Conservation (phyloP, 192 early-diverging fungal genomes). For the Polychytrium aggregatum region DNA sequence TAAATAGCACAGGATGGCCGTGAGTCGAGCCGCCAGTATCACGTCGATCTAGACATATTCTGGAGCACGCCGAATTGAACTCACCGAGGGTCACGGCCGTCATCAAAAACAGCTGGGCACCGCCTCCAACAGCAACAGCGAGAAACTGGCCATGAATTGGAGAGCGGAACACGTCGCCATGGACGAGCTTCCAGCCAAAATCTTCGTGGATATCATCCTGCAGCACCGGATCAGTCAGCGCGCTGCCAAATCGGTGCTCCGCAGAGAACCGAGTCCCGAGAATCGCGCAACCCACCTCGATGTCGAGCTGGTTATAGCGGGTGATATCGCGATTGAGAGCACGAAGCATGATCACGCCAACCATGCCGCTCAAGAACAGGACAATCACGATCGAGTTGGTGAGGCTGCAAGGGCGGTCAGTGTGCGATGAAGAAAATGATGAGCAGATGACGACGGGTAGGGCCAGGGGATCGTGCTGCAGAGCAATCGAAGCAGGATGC, state of each 20-base stretch:
- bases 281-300: conserved; percentile 4
- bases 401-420: conserved; percentile 23
- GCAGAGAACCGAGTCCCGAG: too few species aligned
- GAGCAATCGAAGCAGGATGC: not conserved
- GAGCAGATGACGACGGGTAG: not conserved
- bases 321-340: conserved; percentile 46
- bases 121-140: conserved; percentile 42
- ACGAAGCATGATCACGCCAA: conserved; percentile 42
- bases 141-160: conserved; percentile 33
- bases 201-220: conserved; percentile 49
- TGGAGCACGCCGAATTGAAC: too few species aligned
- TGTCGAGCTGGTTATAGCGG: conserved; percentile 42
- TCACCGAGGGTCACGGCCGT: conserved; percentile 36
- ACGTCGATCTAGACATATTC: too few species aligned
- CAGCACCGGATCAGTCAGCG: too few species aligned
- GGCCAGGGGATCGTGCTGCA: not conserved
- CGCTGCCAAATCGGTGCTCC: too few species aligned
- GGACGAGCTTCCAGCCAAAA: conserved; percentile 56
- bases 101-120: conserved; percentile 45
- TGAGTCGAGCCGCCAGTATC: too few species aligned
- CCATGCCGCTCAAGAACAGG: conserved; percentile 44
- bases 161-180: conserved; percentile 49
- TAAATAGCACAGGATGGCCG: too few species aligned
- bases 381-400: conserved; percentile 50
- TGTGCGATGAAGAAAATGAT: not conserved